Percentiles rank a stretch among this genome's conserved stretches.
Evolutionary conservation across 805 yeast genomes (phyloP).

Genomic region (Starmerella kuoi): DNA sequence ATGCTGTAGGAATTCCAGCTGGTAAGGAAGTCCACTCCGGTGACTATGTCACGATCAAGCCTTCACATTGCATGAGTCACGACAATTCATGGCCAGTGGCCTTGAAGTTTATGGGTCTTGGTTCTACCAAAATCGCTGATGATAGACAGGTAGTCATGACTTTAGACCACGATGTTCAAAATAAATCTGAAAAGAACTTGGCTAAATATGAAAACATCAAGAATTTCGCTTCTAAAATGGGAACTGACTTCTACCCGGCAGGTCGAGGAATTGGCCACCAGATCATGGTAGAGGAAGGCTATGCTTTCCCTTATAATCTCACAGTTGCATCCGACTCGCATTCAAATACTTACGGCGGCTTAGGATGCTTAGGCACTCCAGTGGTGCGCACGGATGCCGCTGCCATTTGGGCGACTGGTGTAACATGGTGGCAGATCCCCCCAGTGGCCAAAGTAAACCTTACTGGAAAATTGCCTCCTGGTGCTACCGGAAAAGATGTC

Average conservation of each 20-base stretch:
- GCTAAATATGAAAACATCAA: conserved; percentile 81
- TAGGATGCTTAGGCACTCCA: conserved; percentile 93
- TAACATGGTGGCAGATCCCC: conserved; percentile 99
- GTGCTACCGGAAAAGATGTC: conserved; percentile 92
- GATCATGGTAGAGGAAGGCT: conserved; percentile 97
- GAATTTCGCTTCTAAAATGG: conserved; percentile 77
- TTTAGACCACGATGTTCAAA: conserved; percentile 95
- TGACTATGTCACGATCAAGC: conserved; percentile 87
- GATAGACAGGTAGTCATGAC: conserved; percentile 91
- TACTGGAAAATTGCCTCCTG: conserved; percentile 65
- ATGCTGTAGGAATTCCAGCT: conserved; percentile 73
- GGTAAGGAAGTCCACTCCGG: conserved; percentile 73
- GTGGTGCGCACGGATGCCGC: conserved; percentile 98
- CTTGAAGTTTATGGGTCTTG: conserved; percentile 85
- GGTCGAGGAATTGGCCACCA: conserved; percentile 99
- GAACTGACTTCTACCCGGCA: conserved; percentile 94
- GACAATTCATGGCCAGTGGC: conserved; percentile 99
- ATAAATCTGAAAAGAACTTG: conserved; percentile 76
- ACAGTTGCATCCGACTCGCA: conserved; percentile 97
- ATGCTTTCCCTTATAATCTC: conserved; percentile 85
- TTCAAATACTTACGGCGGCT: conserved; percentile 95
- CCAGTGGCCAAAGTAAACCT: conserved; percentile 93
- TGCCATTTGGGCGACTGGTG: conserved; percentile 98
- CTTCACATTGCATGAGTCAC: conserved; percentile 98
- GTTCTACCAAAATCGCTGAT: conserved; percentile 72